These are phyloP conservation scores for Agrostemma githago DNA, from an alignment of 148 eudicot genomes.

Conservation along the genomic window DNA sequence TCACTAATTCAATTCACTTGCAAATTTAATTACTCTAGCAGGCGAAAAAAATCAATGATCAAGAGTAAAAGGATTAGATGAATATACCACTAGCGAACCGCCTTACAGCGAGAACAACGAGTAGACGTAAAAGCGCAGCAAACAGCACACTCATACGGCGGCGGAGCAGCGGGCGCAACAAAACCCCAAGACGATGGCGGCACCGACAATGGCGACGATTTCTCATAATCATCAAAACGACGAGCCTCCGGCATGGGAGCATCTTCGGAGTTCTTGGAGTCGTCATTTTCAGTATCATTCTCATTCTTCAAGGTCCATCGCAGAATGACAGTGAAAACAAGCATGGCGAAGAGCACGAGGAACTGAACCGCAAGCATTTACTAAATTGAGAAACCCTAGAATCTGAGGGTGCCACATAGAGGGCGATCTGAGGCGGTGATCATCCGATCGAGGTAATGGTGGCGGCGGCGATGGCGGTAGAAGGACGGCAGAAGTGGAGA, in stretches of 20 bases:
- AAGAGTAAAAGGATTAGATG: no score
- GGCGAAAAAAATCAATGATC: neutral
- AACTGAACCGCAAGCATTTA: constrained; percentile 34
- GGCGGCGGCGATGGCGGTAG: constrained; percentile 29
- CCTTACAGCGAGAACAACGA: constrained; percentile 30
- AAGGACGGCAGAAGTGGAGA: constrained; percentile 9
- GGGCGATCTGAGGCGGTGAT: constrained; percentile 3
- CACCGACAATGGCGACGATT: neutral
- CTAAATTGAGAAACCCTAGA: constrained; percentile 16
- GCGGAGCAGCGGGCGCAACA: neutral
- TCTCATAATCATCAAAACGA: constrained; percentile 7
- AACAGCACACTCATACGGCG: constrained; percentile 28
- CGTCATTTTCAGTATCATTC: neutral
- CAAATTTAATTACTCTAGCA: neutral
- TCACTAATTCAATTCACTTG: neutral
- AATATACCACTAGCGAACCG: constrained; percentile 33
- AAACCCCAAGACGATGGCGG: neutral
- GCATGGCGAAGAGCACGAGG: constrained; percentile 17
- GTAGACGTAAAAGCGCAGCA: constrained; percentile 21
- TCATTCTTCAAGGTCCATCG: constrained; percentile 33
- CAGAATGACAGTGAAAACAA: constrained; percentile 26
- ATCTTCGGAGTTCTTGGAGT: constrained; percentile 1
- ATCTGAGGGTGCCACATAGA: constrained; percentile 23
- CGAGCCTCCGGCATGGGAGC: neutral
- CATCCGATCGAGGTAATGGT: constrained; percentile 3